phyloP scores from a whole-genome alignment of 441 rosid genomes.

The Manihot esculenta region DNA sequence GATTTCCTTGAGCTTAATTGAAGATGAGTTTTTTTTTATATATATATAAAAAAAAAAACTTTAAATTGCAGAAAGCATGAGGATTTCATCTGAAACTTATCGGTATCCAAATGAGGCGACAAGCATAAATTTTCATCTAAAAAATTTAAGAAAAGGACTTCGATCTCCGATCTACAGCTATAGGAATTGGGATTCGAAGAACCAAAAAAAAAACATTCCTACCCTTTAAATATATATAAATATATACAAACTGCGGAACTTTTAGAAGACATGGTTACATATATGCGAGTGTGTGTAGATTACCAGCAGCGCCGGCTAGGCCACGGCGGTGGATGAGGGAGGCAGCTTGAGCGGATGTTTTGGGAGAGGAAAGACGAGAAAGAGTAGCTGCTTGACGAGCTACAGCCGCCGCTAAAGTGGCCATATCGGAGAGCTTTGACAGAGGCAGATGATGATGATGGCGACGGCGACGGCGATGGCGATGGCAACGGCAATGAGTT shows the following conservation, averaged over 20 bases:
- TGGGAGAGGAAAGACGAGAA: slow-evolving; percentile 43
- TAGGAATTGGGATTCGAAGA: neutral
- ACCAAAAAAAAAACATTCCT: neutral
- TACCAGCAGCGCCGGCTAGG: slow-evolving; percentile 83
- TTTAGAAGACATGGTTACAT: too few species aligned
- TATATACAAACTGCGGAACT: neutral
- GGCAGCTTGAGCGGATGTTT: slow-evolving; percentile 37
- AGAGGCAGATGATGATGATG: neutral
- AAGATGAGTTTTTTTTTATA: slow-evolving; percentile 6
- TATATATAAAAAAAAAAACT: too few species aligned
- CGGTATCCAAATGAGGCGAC: neutral
- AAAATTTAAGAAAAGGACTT: neutral
- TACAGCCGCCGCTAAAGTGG: slow-evolving; percentile 46
- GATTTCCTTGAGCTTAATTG: neutral
- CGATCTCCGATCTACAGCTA: slow-evolving; percentile 1
- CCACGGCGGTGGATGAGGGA: slow-evolving; percentile 69
- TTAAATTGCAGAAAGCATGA: too few species aligned
- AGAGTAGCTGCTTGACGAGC: slow-evolving; percentile 56
- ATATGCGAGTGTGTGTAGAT: neutral
- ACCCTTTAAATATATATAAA: neutral
- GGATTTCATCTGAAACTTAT: neutral
- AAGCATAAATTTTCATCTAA: neutral
- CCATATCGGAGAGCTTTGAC: slow-evolving; percentile 31
- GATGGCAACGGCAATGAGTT: too few species aligned
- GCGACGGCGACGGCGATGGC: too few species aligned